phyloP scores from a whole-genome alignment of 257 asterid species.

The Leptodermis oblonga region DNA sequence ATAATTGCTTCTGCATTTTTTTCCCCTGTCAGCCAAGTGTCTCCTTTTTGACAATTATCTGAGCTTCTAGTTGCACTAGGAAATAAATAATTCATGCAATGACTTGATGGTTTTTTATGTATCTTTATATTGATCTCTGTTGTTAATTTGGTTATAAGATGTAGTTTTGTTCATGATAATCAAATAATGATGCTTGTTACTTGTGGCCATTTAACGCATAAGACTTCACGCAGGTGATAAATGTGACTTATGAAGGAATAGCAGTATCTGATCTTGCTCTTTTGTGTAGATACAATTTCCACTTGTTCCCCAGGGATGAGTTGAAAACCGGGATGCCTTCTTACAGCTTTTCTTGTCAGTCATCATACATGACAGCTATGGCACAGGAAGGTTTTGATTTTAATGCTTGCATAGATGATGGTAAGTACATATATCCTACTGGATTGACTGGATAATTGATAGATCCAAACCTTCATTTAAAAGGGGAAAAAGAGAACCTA shows the following conservation, averaged over 20 bases:
- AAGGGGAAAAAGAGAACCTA: not conserved
- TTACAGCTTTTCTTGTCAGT: constrained; percentile 75
- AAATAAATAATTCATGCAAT: not conserved
- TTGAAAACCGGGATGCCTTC: constrained; percentile 80
- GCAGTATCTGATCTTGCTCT: constrained; percentile 9
- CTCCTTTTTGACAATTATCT: no score
- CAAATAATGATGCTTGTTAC: not conserved
- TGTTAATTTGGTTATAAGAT: not conserved
- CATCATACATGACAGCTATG: constrained; percentile 73
- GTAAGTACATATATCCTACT: constrained; percentile 38
- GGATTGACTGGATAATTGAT: not conserved
- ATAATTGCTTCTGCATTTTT: not conserved
- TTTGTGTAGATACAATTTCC: constrained; percentile 79
- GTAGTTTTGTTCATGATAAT: not conserved
- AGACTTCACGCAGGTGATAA: not conserved
- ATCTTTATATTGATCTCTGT: not conserved
- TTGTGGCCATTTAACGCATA: not conserved
- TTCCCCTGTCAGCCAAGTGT: not conserved
- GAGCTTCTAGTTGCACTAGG: not conserved
- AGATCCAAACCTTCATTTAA: not conserved
- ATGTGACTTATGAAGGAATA: constrained; percentile 4
- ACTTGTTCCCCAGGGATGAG: constrained; percentile 92
- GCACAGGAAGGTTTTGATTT: constrained; percentile 86
- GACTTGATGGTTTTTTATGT: not conserved
- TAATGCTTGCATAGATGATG: constrained; percentile 84